phyloP scores from a whole-genome alignment of 208 protist species.

The Leishmania mexicana region DNA sequence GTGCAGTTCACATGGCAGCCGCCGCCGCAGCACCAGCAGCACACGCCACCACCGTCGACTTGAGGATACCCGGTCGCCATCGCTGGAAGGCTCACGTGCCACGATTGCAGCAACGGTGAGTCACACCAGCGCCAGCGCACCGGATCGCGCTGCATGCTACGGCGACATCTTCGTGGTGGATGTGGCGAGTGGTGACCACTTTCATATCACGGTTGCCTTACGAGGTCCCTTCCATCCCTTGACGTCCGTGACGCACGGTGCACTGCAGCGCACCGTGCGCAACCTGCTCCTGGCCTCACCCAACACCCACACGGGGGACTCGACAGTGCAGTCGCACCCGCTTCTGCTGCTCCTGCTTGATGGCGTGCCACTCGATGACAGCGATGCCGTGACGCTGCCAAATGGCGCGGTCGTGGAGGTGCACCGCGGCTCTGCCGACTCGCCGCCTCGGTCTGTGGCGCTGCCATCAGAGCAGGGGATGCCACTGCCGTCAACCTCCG shows the following conservation, averaged over 20 bases:
- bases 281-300: conserved; percentile 4
- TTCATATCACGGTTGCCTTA: conserved; percentile 20
- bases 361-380: conserved; percentile 20
- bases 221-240: conserved; percentile 13
- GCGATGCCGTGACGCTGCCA: conserved; percentile 12
- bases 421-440: conserved; percentile 3
- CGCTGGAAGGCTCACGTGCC: neutral
- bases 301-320: neutral
- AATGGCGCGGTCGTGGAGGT: conserved; percentile 28
- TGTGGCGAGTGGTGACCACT: conserved; percentile 12
- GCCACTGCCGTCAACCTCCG: conserved; percentile 9
- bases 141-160: neutral
- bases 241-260: conserved; percentile 25
- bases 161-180: conserved; percentile 27
- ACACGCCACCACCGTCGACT: neutral
- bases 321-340: conserved; percentile 2
- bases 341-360: conserved; percentile 22
- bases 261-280: conserved; percentile 18
- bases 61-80: neutral
- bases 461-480: conserved; percentile 17
- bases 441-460: conserved; percentile 5
- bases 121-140: neutral
- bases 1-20: neutral
- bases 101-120: neutral
- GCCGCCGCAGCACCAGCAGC: neutral